Percentiles rank a stretch among this genome's conserved stretches.
Evolutionary conservation across 768 basidiomycete species (phyloP).

Genomic region (Tulasnella sp.): DNA sequence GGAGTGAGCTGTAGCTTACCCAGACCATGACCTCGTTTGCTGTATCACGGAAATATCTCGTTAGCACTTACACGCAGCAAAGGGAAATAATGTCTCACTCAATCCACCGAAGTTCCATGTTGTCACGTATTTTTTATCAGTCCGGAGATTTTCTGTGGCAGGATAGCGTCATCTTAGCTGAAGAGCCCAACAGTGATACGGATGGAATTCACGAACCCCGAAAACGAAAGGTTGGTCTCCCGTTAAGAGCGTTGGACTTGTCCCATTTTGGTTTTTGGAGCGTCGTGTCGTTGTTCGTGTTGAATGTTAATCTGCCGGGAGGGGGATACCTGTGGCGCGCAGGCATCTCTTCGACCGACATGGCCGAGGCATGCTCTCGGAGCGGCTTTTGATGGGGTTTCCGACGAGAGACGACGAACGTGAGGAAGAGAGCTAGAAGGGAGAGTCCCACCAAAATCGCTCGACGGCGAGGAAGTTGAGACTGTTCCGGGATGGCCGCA

Average conservation of each 20-base stretch:
- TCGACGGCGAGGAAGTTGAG: background rate
- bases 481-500: background rate
- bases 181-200: background rate
- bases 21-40: background rate
- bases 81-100: background rate
- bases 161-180: background rate
- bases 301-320: background rate
- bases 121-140: conserved; percentile 5
- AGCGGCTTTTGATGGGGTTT: background rate
- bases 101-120: conserved; percentile 9
- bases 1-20: background rate
- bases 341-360: background rate
- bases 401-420: background rate
- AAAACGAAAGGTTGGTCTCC: background rate
- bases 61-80: background rate
- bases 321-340: background rate
- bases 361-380: background rate
- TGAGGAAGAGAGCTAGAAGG: background rate
- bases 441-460: background rate
- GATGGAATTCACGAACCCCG: background rate
- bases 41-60: background rate
- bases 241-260: background rate
- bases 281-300: background rate
- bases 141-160: background rate
- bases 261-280: background rate